Conservation (phyloP, 768 basidiomycete genomes). For the Psilocybe sp. region DNA sequence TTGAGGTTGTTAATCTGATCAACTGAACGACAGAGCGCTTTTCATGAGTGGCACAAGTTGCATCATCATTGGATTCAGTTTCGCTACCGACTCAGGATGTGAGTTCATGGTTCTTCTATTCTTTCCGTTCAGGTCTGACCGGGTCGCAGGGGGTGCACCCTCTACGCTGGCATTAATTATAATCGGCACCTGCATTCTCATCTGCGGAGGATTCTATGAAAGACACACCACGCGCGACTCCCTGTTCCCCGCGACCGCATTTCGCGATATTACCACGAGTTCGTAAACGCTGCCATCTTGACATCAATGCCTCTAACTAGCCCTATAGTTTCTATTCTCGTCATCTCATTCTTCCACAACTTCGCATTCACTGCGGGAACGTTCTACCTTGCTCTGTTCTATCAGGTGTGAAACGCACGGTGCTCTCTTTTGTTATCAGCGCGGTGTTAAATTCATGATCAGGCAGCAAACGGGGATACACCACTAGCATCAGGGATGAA, state of each 20-base stretch:
- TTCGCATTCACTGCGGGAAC: conserved; percentile 82
- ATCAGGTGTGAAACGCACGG: conserved; percentile 52
- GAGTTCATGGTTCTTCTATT: conserved; percentile 27
- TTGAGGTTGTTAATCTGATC: neutral
- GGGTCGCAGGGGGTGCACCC: conserved; percentile 56
- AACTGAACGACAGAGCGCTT: conserved; percentile 43
- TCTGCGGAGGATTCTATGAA: conserved; percentile 67
- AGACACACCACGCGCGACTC: conserved; percentile 62
- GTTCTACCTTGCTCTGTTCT: conserved; percentile 82
- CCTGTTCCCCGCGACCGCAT: conserved; percentile 65
- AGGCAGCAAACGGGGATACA: conserved; percentile 67
- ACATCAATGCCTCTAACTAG: conserved; percentile 14
- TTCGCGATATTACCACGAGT: conserved; percentile 62
- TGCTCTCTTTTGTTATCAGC: conserved; percentile 10
- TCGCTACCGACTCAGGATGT: conserved; percentile 70
- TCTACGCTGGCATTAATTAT: conserved; percentile 61
- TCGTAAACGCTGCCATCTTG: conserved; percentile 19
- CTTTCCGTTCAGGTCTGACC: conserved; percentile 2
- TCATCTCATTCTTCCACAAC: conserved; percentile 78
- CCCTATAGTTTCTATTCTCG: conserved; percentile 56
- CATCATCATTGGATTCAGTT: conserved; percentile 78
- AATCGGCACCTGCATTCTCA: conserved; percentile 51
- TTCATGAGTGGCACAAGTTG: conserved; percentile 76
- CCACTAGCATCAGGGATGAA: conserved; percentile 72
- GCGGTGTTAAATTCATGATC: conserved; percentile 6